A percentile compares a stretch with the other conserved stretches of the same genome.
Evolutionary conservation across 495 filamentous ascomycete genomes (phyloP).

Genomic region (Aspergillus wentii): DNA sequence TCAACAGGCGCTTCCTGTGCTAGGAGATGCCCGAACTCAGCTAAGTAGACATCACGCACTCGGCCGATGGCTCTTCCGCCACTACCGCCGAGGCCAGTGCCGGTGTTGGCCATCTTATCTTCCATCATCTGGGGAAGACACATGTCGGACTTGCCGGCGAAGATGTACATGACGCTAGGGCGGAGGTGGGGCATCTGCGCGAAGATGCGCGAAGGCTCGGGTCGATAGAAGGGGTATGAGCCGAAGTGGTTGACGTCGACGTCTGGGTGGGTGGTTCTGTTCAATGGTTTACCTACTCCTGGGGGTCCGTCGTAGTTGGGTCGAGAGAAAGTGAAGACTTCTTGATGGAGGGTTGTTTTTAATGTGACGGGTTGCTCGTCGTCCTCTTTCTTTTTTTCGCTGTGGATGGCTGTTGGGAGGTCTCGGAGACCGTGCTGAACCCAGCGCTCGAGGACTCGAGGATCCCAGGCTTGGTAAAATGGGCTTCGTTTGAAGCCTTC

Average conservation of each 20-base stretch:
- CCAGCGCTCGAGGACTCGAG: constrained; percentile 64
- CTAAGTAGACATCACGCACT: constrained; percentile 63
- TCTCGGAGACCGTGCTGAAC: constrained; percentile 60
- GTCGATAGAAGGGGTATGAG: constrained; percentile 65
- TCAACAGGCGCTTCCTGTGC: constrained; percentile 72
- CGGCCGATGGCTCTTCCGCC: constrained; percentile 52
- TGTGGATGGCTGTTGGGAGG: constrained; percentile 53
- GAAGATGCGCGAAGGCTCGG: constrained; percentile 63
- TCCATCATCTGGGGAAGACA: constrained; percentile 45
- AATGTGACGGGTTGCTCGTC: constrained; percentile 47
- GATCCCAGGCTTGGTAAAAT: constrained; percentile 75
- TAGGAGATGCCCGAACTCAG: constrained; percentile 72
- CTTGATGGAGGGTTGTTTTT: constrained; percentile 56
- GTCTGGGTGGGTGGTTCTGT: constrained; percentile 44
- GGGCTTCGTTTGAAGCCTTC: constrained; percentile 52
- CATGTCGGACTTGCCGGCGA: constrained; percentile 62
- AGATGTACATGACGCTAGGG: constrained; percentile 79
- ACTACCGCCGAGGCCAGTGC: constrained; percentile 44
- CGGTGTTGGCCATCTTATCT: constrained; percentile 41
- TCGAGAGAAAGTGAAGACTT: constrained; percentile 57
- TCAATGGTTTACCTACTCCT: constrained; percentile 27
- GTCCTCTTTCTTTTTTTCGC: constrained; percentile 20
- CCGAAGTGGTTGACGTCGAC: constrained; percentile 31
- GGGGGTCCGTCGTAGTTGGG: constrained; percentile 44
- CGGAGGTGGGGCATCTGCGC: constrained; percentile 61